These are phyloP conservation scores for Backusella liffmaniae DNA, from an alignment of 192 early-diverging fungal species.

Conservation along the genomic window DNA sequence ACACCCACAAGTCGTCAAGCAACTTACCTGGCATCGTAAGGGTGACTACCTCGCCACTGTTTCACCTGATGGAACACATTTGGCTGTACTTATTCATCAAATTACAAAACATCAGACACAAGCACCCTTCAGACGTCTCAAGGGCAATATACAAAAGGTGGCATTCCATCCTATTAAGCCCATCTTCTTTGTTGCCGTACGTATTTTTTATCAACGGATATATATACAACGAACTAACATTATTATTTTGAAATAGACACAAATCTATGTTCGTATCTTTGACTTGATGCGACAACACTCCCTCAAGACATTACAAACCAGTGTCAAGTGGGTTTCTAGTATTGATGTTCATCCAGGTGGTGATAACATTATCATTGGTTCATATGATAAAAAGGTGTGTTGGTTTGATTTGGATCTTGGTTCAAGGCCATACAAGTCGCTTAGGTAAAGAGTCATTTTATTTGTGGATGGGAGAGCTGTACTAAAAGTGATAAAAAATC, in stretches of 20 bases:
- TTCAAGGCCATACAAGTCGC: slow-evolving; percentile 88
- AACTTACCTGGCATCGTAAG: slow-evolving; percentile 91
- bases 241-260: slow-evolving; percentile 60
- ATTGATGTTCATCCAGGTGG: slow-evolving; percentile 93
- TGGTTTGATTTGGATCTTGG: slow-evolving; percentile 99
- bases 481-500: neutral
- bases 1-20: slow-evolving; percentile 67
- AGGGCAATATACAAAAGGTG: slow-evolving; percentile 84
- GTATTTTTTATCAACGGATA: neutral
- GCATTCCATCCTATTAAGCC: slow-evolving; percentile 93
- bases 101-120: slow-evolving; percentile 85
- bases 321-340: slow-evolving; percentile 94
- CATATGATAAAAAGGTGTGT: slow-evolving; percentile 90
- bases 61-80: slow-evolving; percentile 71
- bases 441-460: slow-evolving; percentile 51
- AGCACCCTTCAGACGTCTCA: slow-evolving; percentile 87
- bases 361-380: slow-evolving; percentile 95
- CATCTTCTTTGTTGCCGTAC: slow-evolving; percentile 86
- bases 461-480: too few species aligned
- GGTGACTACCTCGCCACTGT: slow-evolving; percentile 95
- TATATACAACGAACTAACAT: neutral
- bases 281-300: slow-evolving; percentile 88
- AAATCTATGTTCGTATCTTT: slow-evolving; percentile 92
- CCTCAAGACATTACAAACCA: slow-evolving; percentile 78
- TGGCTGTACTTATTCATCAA: slow-evolving; percentile 91